Base-by-base conservation (phyloP, 129 eudicot genomes). In the Flaveria linearis region DNA sequence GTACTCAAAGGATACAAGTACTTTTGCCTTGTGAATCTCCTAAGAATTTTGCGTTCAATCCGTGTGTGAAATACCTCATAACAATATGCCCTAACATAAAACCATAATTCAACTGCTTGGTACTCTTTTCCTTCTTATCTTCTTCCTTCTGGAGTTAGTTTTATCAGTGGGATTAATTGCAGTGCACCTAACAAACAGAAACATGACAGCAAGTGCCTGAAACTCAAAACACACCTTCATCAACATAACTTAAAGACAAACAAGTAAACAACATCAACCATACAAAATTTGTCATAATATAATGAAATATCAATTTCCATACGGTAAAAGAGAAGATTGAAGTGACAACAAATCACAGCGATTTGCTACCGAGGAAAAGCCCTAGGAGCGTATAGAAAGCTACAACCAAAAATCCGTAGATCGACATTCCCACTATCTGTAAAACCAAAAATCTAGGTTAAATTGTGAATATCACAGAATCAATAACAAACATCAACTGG, bases 381-480 rank as follows among this genome's bases (percentile, higher is more conserved):
- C 97, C 97, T 61, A 90, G 76, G 80, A 91, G 88, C 80, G 84
- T 85, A 70, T 88, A 91, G 84, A 90, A 93, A 39, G 88, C 77
- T 51, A 81, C 88, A 52, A 91, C 96, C 52, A 93, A 74, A 76
- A 90, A 85, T 68, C 82, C 68, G 74, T 85, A 93, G 2, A 93
- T 80, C 0, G 88, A 77, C 83, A 90, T 87, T 74, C 97, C 98
- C 61, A 88, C 93, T 62, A 93, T 89, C 98, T 93, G 94, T 80
- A 63, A 67, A 18, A 20, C 25, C 60, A 77, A 10, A 51, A 49
- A 49, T 13, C 9, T 10, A 36, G 46, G 15, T 69, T 33, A 56
- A 26, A 53, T 75, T 71, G 11, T 43, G 33, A 23, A 66, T 1
- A 0, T 36, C 1, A 15, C 33, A 7, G 1, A 49, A 33, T 18